Percentiles rank a stretch among this genome's conserved stretches.
Conservation (phyloP, 78 protist species). For the Planoprotostelium fungivorum region DNA sequence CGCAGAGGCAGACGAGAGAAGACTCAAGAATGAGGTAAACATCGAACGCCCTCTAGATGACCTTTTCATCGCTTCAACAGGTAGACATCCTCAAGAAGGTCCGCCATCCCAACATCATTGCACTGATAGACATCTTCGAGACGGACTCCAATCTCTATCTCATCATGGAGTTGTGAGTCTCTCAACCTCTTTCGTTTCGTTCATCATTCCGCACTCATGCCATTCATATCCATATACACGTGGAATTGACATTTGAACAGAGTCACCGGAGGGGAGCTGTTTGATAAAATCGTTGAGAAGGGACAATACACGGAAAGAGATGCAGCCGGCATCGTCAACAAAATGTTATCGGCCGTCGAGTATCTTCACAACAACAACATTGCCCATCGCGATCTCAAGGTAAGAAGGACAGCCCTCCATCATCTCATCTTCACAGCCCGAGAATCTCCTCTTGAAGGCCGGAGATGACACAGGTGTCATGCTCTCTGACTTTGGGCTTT, state of each 20-base stretch:
- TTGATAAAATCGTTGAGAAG: slow-evolving; percentile 72
- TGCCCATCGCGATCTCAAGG: slow-evolving; percentile 82
- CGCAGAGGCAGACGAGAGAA: slow-evolving; percentile 46
- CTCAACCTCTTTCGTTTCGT: not conserved
- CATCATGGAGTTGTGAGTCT: slow-evolving; percentile 60
- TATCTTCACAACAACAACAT: slow-evolving; percentile 73
- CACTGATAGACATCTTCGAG: slow-evolving; percentile 53
- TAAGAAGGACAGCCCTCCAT: not conserved
- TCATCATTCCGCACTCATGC: not conserved
- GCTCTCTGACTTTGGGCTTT: slow-evolving; percentile 83
- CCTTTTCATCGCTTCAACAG: slow-evolving; percentile 3
- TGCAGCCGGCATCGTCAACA: slow-evolving; percentile 48
- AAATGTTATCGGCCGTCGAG: slow-evolving; percentile 63
- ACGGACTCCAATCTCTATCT: slow-evolving; percentile 45
- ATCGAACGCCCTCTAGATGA: not conserved
- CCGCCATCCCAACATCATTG: slow-evolving; percentile 49
- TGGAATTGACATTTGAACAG: slow-evolving; percentile 3
- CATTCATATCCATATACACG: not conserved
- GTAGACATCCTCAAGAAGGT: slow-evolving; percentile 50
- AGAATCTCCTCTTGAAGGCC: slow-evolving; percentile 58
- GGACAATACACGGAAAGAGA: slow-evolving; percentile 73
- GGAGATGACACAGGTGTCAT: slow-evolving; percentile 45
- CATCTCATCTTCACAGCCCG: slow-evolving; percentile 56
- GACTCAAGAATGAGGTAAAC: slow-evolving; percentile 26
- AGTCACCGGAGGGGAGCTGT: slow-evolving; percentile 87